phyloP scores from a whole-genome alignment of 2,329 filamentous ascomycete species.

The Fonsecaea pugnacius region DNA sequence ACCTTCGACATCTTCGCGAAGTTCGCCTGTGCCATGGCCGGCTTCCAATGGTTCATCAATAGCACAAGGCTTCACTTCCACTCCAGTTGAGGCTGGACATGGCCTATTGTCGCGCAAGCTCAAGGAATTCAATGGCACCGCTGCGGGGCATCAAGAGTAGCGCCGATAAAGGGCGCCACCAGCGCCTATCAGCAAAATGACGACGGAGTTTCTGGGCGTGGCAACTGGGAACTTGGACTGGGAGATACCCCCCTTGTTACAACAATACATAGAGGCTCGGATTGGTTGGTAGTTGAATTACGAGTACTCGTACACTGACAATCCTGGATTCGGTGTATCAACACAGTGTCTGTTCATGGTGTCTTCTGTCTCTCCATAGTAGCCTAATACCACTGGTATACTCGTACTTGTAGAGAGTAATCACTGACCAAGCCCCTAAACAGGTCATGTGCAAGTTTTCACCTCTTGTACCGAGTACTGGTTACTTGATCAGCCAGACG shows the following conservation, averaged over 20 bases:
- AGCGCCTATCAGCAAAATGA: constrained; percentile 3
- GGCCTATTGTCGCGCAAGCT: constrained; percentile 36
- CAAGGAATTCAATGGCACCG: constrained; percentile 28
- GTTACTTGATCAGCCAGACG: not conserved
- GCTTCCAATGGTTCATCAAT: constrained; percentile 13
- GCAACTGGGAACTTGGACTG: not conserved
- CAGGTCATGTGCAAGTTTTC: not conserved
- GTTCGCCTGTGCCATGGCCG: constrained; percentile 34
- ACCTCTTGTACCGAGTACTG: not conserved
- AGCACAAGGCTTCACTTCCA: constrained; percentile 28
- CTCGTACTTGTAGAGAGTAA: not conserved
- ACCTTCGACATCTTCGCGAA: constrained; percentile 32
- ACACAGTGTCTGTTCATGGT: too few species aligned
- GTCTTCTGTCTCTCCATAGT: not conserved
- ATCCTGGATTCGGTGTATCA: too few species aligned
- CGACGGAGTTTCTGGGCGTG: not conserved
- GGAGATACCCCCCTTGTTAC: not conserved
- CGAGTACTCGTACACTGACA: too few species aligned
- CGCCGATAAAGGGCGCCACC: not conserved
- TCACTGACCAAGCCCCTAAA: not conserved
- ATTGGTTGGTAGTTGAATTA: not conserved
- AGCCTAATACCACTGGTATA: not conserved
- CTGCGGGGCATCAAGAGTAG: constrained; percentile 9
- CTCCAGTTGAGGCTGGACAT: constrained; percentile 32
- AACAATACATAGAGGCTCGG: not conserved